Evolutionary conservation across 2,329 filamentous ascomycete genomes (phyloP), one percentile per base, ranked within the genome.

Genomic region (Fusarium sp.): DNA sequence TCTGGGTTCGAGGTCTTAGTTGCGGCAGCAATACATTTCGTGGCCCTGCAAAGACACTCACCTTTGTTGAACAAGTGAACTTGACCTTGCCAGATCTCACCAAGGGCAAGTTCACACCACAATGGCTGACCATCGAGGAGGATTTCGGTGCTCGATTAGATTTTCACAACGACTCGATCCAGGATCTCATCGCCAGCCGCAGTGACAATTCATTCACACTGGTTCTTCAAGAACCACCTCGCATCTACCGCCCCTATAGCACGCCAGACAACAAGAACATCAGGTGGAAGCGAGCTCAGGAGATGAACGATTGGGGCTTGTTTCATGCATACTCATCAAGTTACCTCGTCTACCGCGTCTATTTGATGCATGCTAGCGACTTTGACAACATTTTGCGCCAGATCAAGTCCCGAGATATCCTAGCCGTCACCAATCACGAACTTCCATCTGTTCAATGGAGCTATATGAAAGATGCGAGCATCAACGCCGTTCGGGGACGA

Each of bases 141-240:
- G 27, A 63, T 13, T 8, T 11, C 11, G 54, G 54, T 1, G 70
- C 72, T 0, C 69, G 83, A 5, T 81, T 91, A 37, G 85, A 89
- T 58, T 86, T 91, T 16, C 82, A 86, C 0, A 86, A 88, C 41
- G 83, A 84, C 22, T 87, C 83, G 2, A 85, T 90, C 35, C 72
- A 86, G 31, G 85, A 88, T 59, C 76, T 87, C 10, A 80, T 89
- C 3, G 78, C 81, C 75, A 84, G 73, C 80, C 79, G 79, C 35
- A 37, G 77, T 22, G 59, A 83, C 71, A 64, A 81, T 69, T 81
- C 83, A 0, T 76, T 91, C 18, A 87, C 86, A 0, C 74, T 92
- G 4, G 87, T 89, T 0, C 84, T 92, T 10, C 82, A 77, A 22
- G 85, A 87, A 33, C 84, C 88, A 2, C 89, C 89, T 0, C 83